Conservation (phyloP, 371 early-diverging fungal genomes). For the Nematocida ausubeli region DNA sequence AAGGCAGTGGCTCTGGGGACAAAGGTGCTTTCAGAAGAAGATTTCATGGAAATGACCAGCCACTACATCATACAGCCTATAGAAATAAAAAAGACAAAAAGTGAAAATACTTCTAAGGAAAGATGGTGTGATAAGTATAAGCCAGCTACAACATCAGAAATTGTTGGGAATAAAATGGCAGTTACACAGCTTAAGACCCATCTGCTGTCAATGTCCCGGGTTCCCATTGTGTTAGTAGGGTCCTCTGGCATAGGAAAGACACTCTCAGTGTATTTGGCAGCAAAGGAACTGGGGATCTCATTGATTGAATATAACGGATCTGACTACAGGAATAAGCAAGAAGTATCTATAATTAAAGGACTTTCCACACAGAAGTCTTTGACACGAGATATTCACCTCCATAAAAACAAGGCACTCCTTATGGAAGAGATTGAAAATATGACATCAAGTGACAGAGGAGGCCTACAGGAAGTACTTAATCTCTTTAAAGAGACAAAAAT, state of each 20-base stretch:
- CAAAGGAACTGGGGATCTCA: slow-evolving; percentile 75
- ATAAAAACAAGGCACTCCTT: slow-evolving; percentile 72
- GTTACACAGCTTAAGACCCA: slow-evolving; percentile 71
- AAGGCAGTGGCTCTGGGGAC: slow-evolving; percentile 76
- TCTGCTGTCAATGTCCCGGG: slow-evolving; percentile 67
- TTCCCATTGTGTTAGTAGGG: slow-evolving; percentile 83
- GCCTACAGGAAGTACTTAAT: slow-evolving; percentile 79
- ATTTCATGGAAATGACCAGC: slow-evolving; percentile 74
- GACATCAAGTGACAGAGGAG: slow-evolving; percentile 89
- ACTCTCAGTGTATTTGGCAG: slow-evolving; percentile 82
- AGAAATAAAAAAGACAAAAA: slow-evolving; percentile 55
- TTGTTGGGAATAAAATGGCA: slow-evolving; percentile 80
- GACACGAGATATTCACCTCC: neutral
- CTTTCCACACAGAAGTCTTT: slow-evolving; percentile 55
- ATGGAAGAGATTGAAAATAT: slow-evolving; percentile 99
- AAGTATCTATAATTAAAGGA: slow-evolving; percentile 62
- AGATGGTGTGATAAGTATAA: slow-evolving; percentile 91
- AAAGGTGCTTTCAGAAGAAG: slow-evolving; percentile 78
- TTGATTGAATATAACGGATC: slow-evolving; percentile 94
- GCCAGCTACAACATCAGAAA: slow-evolving; percentile 75
- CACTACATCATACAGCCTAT: slow-evolving; percentile 32
- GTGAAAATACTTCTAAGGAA: slow-evolving; percentile 17
- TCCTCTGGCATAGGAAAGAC: slow-evolving; percentile 98
- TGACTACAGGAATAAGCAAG: slow-evolving; percentile 84
- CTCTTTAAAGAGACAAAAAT: slow-evolving; percentile 82